These are phyloP conservation scores for Solanum chmielewskii DNA, from an alignment of 257 asterid genomes.

Conservation along the genomic window DNA sequence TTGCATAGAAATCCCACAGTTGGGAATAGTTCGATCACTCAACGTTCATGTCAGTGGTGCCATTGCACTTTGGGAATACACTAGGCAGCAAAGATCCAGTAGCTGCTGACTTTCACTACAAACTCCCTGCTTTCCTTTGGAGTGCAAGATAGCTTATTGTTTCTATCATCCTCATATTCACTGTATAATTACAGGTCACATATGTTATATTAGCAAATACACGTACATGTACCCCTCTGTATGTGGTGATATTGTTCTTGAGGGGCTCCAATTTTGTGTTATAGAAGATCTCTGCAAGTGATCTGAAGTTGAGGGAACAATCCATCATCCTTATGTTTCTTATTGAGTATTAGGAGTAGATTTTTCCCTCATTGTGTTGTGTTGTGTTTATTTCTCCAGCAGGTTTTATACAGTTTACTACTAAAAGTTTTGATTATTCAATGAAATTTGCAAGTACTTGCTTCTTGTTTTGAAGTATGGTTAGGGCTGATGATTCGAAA, in stretches of 20 bases:
- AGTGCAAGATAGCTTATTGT: background rate
- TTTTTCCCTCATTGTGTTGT: background rate
- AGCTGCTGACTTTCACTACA: background rate
- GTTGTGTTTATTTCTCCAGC: background rate
- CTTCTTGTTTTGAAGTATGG: background rate
- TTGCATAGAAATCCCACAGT: conserved; percentile 90
- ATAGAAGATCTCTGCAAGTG: background rate
- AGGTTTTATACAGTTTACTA: background rate
- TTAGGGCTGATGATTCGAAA: background rate
- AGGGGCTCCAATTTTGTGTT: background rate
- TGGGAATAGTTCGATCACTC: conserved; percentile 87
- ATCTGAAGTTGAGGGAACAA: background rate
- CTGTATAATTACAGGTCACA: background rate
- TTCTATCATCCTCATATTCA: background rate
- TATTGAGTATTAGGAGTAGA: background rate
- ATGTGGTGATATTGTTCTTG: background rate
- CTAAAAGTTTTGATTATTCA: background rate
- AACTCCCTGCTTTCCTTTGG: background rate
- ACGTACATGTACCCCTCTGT: background rate
- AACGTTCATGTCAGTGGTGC: conserved; percentile 98
- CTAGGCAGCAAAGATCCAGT: conserved; percentile 59
- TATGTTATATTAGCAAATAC: background rate
- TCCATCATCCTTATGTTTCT: background rate
- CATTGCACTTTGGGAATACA: conserved; percentile 95
- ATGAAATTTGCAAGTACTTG: background rate